Evolutionary conservation across 2,329 filamentous ascomycete genomes (phyloP).

Genomic region (Dactylellina leptospora): DNA sequence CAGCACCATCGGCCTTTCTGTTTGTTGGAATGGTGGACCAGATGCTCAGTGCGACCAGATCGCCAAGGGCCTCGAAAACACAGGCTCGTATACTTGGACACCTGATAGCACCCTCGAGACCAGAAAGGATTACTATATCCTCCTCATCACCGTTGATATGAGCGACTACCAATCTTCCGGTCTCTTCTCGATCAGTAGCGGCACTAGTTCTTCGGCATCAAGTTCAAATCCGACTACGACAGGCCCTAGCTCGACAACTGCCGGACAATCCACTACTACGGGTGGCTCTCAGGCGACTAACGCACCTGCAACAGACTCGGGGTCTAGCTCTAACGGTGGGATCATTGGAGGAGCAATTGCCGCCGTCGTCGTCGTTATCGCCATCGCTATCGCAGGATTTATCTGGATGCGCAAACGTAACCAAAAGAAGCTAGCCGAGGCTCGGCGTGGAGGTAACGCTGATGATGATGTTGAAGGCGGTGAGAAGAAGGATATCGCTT

Average conservation of each 20-base stretch:
- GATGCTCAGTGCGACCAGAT: neutral
- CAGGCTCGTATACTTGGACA: slow-evolving; percentile 18
- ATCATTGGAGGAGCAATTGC: slow-evolving; percentile 45
- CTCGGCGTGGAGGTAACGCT: slow-evolving; percentile 5
- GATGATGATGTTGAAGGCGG: slow-evolving; percentile 33
- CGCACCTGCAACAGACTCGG: neutral
- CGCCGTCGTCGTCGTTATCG: slow-evolving; percentile 37
- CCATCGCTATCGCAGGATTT: slow-evolving; percentile 29
- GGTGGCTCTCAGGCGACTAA: neutral
- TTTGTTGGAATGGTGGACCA: slow-evolving; percentile 7
- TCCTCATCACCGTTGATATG: slow-evolving; percentile 3
- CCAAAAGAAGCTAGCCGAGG: slow-evolving; percentile 45
- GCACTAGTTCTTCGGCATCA: neutral
- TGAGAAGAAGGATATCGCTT: slow-evolving; percentile 20
- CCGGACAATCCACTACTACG: neutral
- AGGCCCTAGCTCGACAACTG: neutral
- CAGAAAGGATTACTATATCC: slow-evolving; percentile 12
- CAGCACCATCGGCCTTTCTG: neutral
- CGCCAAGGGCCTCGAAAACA: neutral
- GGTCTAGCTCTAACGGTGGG: slow-evolving; percentile 34
- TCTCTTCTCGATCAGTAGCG: neutral
- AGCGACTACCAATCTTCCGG: neutral
- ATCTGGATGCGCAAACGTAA: slow-evolving; percentile 52
- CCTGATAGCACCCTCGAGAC: neutral
- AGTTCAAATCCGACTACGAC: slow-evolving; percentile 16